These are phyloP conservation scores for Silene latifolia DNA, from an alignment of 148 eudicot genomes.

Conservation along the genomic window DNA sequence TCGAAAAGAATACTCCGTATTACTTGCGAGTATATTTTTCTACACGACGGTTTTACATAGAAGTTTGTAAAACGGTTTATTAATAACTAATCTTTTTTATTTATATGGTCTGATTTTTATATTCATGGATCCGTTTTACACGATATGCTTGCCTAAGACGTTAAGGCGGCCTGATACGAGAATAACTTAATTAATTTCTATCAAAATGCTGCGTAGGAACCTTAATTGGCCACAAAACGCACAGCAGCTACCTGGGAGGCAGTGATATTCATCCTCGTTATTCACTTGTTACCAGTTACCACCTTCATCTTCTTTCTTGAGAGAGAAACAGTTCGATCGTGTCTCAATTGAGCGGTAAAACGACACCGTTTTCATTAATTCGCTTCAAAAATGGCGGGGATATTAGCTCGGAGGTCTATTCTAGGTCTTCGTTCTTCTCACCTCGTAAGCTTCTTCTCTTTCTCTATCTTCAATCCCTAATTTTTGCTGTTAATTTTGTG, in stretches of 20 bases:
- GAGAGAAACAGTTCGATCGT: neutral
- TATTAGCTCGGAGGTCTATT: slow-evolving; percentile 66
- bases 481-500: neutral
- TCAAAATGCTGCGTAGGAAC: neutral
- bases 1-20: no score
- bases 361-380: neutral
- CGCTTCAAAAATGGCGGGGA: slow-evolving; percentile 49
- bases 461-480: slow-evolving; percentile 24
- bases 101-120: no score
- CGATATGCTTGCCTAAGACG: no score
- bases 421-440: slow-evolving; percentile 55
- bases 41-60: no score
- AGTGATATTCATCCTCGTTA: neutral
- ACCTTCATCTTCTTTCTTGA: neutral
- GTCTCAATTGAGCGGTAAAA: slow-evolving; percentile 7
- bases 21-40: no score
- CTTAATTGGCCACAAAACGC: neutral
- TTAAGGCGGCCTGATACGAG: no score
- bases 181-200: no score
- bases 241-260: neutral
- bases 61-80: no score
- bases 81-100: no score
- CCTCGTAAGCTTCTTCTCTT: slow-evolving; percentile 38
- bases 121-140: no score
- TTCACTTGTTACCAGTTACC: neutral